Evolutionary conservation across 306 rosid genomes (phyloP).

Genomic region (Fragaria vesca): DNA sequence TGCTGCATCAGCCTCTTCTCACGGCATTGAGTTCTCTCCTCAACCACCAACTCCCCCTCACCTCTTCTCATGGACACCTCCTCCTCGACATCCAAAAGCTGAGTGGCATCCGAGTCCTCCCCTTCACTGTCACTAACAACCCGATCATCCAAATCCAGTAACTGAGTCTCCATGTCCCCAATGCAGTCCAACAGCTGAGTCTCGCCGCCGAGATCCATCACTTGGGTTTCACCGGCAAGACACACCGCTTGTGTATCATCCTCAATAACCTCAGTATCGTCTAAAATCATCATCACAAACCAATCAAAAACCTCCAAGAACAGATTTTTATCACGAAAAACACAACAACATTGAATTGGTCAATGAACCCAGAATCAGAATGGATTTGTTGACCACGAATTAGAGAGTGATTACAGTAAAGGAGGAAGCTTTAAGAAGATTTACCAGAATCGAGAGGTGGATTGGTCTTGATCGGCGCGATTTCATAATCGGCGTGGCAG

Average conservation of each 20-base stretch:
- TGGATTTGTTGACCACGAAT: not conserved
- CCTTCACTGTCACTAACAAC: slow-evolving; percentile 27
- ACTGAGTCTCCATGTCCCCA: slow-evolving; percentile 38
- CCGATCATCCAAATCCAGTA: slow-evolving; percentile 39
- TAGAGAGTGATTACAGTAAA: not conserved
- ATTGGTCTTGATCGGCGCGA: slow-evolving; percentile 8
- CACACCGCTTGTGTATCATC: slow-evolving; percentile 36
- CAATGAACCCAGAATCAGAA: too few species aligned
- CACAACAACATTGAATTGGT: not conserved
- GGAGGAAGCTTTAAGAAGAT: not conserved
- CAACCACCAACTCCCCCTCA: slow-evolving; percentile 18
- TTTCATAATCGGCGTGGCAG: slow-evolving; percentile 26
- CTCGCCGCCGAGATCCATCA: slow-evolving; percentile 24
- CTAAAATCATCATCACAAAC: slow-evolving; percentile 23
- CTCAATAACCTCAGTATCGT: slow-evolving; percentile 39
- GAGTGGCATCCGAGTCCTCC: slow-evolving; percentile 49
- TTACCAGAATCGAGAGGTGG: slow-evolving; percentile 34
- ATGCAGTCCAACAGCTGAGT: slow-evolving; percentile 45
- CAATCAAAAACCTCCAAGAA: not conserved
- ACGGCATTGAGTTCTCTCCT: slow-evolving; percentile 15
- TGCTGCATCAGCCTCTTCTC: slow-evolving; percentile 26
- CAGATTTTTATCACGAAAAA: not conserved
- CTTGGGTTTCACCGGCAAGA: slow-evolving; percentile 50
- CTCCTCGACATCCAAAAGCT: slow-evolving; percentile 38
- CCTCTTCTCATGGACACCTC: slow-evolving; percentile 29